Base-by-base conservation (phyloP, 352 stramenopile genomes). In the Lagenidium sp. region DNA sequence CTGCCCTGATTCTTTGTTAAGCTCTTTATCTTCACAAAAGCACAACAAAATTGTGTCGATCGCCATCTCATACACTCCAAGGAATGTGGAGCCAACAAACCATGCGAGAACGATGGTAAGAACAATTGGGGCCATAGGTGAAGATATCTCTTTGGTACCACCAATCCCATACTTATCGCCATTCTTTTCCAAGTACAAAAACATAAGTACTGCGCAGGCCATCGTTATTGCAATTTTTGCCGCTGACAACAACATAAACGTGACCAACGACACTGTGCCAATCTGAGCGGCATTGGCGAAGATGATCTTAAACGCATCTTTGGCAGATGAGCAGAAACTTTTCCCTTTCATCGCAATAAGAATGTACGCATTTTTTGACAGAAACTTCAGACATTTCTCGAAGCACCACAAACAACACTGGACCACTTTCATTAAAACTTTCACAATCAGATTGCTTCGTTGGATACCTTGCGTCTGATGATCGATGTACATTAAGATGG, bases 361-460 rank as follows among this genome's bases (percentile, higher is more conserved):
- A 36, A 97, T 97, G 57, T 97, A 97, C 0, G 86, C 86, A 70
- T 98, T 98, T 62, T 97, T 97, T 56, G 96, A 98, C n/a, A 99
- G 60, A 53, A 98, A 99, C 41, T 89, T 92, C 49, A 99, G 81
- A 44, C 86, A 97, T 43, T 97, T 97, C 43, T 95, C 82, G 2
- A 95, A 51, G 54, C 92, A 98, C 76, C 86, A 98, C 36, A 99
- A 63, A 60, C 80, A 97, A 62, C 95, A 98, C 55, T 97, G 82
- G 10, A 89, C 70, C 4, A 65, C 45, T 16, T 88, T 88, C 41
- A 95, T 89, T 20, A 92, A 51, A 41, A 94, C 82, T 26, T 85
- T 94, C 20, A 95, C 59, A 1, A 79, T 56, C 7, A 85, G 25
- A 28, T 92, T 96, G 32, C 65, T 76, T 37, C 83, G 55, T 36